Evolutionary conservation across 2,329 filamentous ascomycete species (phyloP).

Genomic region (Metarhizium guizhouense): DNA sequence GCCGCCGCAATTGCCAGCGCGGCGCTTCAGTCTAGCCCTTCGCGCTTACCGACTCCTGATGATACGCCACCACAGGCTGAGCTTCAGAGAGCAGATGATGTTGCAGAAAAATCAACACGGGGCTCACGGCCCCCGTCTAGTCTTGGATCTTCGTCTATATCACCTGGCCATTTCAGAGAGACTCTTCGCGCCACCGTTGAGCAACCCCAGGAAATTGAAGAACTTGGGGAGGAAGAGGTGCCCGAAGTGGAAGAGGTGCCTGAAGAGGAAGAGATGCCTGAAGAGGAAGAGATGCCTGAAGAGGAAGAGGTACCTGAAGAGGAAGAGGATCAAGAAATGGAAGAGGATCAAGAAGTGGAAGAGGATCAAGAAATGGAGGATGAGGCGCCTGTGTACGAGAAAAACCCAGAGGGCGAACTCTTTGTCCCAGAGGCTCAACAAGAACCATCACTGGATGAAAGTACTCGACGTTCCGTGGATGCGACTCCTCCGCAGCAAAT

Average conservation of each 20-base stretch:
- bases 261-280: constrained; percentile 1
- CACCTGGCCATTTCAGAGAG: not conserved
- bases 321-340: too few relatives aligned
- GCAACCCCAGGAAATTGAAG: not conserved
- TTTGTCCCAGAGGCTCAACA: constrained; percentile 1
- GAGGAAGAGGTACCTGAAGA: not conserved
- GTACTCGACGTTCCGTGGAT: constrained; percentile 15
- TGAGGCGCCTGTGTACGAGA: not conserved
- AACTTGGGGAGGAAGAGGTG: constrained; percentile 8
- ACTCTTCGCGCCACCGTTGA: not conserved
- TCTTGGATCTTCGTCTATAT: not conserved
- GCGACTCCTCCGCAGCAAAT: constrained; percentile 24
- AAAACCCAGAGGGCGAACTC: not conserved
- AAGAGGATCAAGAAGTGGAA: not conserved
- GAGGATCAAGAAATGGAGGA: not conserved
- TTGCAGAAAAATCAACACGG: constrained; percentile 11
- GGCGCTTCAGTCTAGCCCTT: constrained; percentile 29
- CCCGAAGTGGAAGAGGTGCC: too few relatives aligned
- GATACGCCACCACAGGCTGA: constrained; percentile 35
- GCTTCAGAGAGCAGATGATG: constrained; percentile 10
- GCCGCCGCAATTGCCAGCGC: constrained; percentile 19
- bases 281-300: not conserved
- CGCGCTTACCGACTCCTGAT: constrained; percentile 44
- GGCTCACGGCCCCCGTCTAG: constrained; percentile 1
- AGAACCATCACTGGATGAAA: constrained; percentile 12